These are phyloP conservation scores for Cladophialophora psammophila DNA, from an alignment of 2,329 filamentous ascomycete genomes.

Conservation along the genomic window DNA sequence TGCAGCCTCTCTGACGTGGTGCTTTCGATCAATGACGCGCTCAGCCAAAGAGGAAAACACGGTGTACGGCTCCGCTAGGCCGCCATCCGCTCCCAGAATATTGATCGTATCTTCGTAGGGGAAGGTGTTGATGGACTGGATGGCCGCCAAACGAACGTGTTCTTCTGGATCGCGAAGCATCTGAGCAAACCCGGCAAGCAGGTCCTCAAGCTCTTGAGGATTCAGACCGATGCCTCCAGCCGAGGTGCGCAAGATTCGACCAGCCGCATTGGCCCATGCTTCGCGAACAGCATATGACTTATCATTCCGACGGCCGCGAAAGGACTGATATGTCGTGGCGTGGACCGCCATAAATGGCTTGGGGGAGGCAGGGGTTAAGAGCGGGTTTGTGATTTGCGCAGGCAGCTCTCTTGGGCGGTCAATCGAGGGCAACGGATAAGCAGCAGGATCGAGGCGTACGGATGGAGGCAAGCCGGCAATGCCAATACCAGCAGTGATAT, in stretches of 20 bases:
- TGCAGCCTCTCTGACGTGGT: slow-evolving; percentile 80
- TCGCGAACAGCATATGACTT: slow-evolving; percentile 82
- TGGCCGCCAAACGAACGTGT: slow-evolving; percentile 86
- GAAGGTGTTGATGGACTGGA: slow-evolving; percentile 82
- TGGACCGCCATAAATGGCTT: slow-evolving; percentile 90
- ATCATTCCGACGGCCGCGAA: slow-evolving; percentile 84
- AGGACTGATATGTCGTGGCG: slow-evolving; percentile 78
- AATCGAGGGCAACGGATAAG: slow-evolving; percentile 73
- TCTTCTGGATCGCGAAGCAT: slow-evolving; percentile 90
- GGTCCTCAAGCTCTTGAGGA: slow-evolving; percentile 76
- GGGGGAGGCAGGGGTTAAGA: slow-evolving; percentile 83
- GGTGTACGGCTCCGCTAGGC: slow-evolving; percentile 76
- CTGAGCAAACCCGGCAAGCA: slow-evolving; percentile 77
- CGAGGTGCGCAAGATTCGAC: slow-evolving; percentile 87
- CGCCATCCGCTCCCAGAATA: slow-evolving; percentile 79
- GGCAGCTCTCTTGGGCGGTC: slow-evolving; percentile 66
- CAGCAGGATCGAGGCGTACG: slow-evolving; percentile 76
- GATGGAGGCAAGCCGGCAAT: slow-evolving; percentile 82
- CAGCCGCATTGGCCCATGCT: slow-evolving; percentile 83
- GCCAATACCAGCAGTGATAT: slow-evolving; percentile 92
- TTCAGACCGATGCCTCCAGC: slow-evolving; percentile 89
- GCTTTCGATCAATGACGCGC: slow-evolving; percentile 84
- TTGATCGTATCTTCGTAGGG: slow-evolving; percentile 79
- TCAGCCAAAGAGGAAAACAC: slow-evolving; percentile 84
- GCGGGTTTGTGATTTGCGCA: slow-evolving; percentile 60